Base-by-base conservation (phyloP, 2,329 filamentous ascomycete genomes). In the Claviceps monticola region DNA sequence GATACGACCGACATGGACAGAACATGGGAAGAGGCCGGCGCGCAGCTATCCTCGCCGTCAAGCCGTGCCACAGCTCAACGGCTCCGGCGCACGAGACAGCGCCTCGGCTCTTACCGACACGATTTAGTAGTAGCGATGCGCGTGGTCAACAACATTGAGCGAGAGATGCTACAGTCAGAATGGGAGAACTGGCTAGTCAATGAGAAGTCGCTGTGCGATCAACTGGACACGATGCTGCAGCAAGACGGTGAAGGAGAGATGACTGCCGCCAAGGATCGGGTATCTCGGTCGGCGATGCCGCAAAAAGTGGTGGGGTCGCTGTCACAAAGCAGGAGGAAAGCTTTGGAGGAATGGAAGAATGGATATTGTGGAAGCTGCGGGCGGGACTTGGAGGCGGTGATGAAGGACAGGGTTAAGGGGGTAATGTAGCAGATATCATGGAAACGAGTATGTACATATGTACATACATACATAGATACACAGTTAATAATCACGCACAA, bases 181-280 rank as follows among this genome's bases (percentile, higher is more conserved):
- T 98, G 89, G 84, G 90, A 95, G 70, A 86, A 87, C 56, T 98
- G 91, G 90, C 75, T 97, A 34, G 68, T 78, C 3, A 84, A 87
- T 58, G 93, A 98, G 69, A 83, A 82, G 56, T 68, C 74, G 37
- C 79, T 86, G 48, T 98, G 93, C 65, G 79, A 80, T 52, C 78
- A 84, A 61, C 71, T 79, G 5, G 69, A 72, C 26, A 62, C 62
- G 36, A 66, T 75, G 60, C 64, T 84, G 19, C 53, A 60, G 9
- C 53, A 60, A 9, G 49, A 56, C 3, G 62, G 63, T 43, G 56
- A 62, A 4, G 52, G 55, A 45, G 56, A 54, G 4, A 36, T 42
- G 23, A 49, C 51, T 42, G 54, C 50, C 48, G 56, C 52, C 51
- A 56, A 52, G 51, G 56, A 57, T 50, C 59, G 29, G 29, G 9